Base-by-base conservation (phyloP, 805 yeast species). In the Priceomyces medius region DNA sequence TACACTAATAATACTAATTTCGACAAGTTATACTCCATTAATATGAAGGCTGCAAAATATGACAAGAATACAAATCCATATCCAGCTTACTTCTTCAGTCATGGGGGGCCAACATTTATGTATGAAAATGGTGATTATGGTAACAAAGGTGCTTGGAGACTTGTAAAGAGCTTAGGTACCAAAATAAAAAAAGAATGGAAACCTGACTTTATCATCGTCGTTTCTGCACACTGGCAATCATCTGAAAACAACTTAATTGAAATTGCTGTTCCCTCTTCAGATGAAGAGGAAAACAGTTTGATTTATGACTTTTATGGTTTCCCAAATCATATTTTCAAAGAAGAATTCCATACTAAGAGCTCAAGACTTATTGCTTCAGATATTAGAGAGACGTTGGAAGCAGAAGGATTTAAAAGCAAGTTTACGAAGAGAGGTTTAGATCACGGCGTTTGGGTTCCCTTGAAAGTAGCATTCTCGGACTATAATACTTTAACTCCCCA, bases 361-460 rank as follows among this genome's bases (percentile, higher is more conserved):
- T 71, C 76, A 38, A 37, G 56, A 1, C 51, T 51, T 7, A 42
- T 83, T 3, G 77, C 86, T 0, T 40, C 66, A 14, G 62, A 69
- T 38, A 63, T 85, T 17, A 63, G 66, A 20, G 51, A 64, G 2
- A 57, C 69, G 2, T 62, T 85, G 16, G 49, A 51, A 9, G 49
- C 55, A 5, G 47, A 59, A 17, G 84, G 82, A 0, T 65, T 82
- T 37, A 50, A 63, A 2, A 61, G 80, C 0, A 59, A 62, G 20
- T 44, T 77, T 7, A 67, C 74, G 0, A 56, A 63, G n/a, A 66
- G 93, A 42, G 93, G 93, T 7, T 60, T 87, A 17, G 95, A 86
- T 56, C 95, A 86, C 62, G 95, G 95, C 5, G 82, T 73, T 6
- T 86, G 91, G 88, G 89, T 83, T 4, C 91, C 91, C 1, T 70